Base-by-base conservation (phyloP, 2,329 filamentous ascomycete genomes). In the Ramularia collo-cygni region DNA sequence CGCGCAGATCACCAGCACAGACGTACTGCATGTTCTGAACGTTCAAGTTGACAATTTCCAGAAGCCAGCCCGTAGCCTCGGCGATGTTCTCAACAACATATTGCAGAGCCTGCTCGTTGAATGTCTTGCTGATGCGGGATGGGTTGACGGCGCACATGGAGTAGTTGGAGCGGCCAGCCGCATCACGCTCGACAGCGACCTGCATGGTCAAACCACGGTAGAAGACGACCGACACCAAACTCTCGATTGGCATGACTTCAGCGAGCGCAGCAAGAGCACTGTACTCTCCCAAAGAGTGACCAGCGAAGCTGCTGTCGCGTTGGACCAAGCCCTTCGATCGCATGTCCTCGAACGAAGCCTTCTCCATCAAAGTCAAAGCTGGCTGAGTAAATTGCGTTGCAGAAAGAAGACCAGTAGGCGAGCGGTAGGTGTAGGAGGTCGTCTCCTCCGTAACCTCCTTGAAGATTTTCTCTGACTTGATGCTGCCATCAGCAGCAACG, bases 231-330 rank as follows among this genome's bases (percentile, higher is more conserved):
- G 92, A 96, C 2, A 98, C 92, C 64, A 98, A 74, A 54, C 84
- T 92, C 73, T 98, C 92, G 58, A 98, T 98, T n/a, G 93, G 92
- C 86, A 98, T 95, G 62, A 98, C 92, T 60, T 98, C 90, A 8
- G 93, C 92, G 46, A 98, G 76, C 9, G 92, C 92, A 48, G 92
- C 92, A 48, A 98, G 80, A 8, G 92, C 92, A 48, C 89, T 95
- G 73, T 98, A 98, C 70, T 98, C 92, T 66, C 92, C 92, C 15
- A 98, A 79, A 1, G 93, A 98, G 72, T 98, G 92, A 52, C 92
- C 92, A 10, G 92, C 92, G 63, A 98, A 98, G 53, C 85, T 95
- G 76, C 87, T 95, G 71, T 96, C 90, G 44, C 87, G 77, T 56
- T 95, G 88, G 21, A 98, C 90, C 24, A 98, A 78, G 46, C 93